phyloP scores from a whole-genome alignment of 2,329 filamentous ascomycete genomes.

The Talaromyces marneffei region DNA sequence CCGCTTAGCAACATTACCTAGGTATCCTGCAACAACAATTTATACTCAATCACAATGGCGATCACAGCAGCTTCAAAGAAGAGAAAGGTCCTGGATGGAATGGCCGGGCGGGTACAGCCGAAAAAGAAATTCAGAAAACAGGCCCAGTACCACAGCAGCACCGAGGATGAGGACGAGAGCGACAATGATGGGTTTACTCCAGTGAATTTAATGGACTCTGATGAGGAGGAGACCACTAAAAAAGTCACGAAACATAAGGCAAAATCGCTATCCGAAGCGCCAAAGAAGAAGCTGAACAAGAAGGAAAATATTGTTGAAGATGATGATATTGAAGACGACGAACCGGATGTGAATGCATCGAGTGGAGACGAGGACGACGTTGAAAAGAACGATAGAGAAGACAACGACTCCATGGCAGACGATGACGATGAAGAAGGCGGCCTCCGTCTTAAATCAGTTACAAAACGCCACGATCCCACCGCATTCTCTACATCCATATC shows the following conservation, averaged over 20 bases:
- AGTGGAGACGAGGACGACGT: slow-evolving; percentile 27
- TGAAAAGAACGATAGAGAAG: slow-evolving; percentile 37
- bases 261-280: slow-evolving; percentile 7
- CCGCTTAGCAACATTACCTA: not conserved
- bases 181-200: slow-evolving; percentile 44
- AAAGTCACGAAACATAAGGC: slow-evolving; percentile 8
- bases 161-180: slow-evolving; percentile 48
- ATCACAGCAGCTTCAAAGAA: slow-evolving; percentile 42
- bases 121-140: slow-evolving; percentile 60
- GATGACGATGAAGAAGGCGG: slow-evolving; percentile 28
- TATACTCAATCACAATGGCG: slow-evolving; percentile 28
- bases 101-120: slow-evolving; percentile 48
- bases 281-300: slow-evolving; percentile 17
- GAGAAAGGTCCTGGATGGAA: slow-evolving; percentile 55
- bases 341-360: slow-evolving; percentile 26
- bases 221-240: slow-evolving; percentile 29
- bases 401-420: not conserved
- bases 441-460: slow-evolving; percentile 33
- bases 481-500: slow-evolving; percentile 90
- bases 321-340: slow-evolving; percentile 37
- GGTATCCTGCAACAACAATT: not conserved
- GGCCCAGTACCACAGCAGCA: slow-evolving; percentile 57
- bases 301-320: slow-evolving; percentile 28
- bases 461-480: slow-evolving; percentile 83
- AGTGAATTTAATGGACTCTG: slow-evolving; percentile 46